These are phyloP conservation scores for Auriscalpium orientale DNA, from an alignment of 768 basidiomycete species.

Conservation along the genomic window DNA sequence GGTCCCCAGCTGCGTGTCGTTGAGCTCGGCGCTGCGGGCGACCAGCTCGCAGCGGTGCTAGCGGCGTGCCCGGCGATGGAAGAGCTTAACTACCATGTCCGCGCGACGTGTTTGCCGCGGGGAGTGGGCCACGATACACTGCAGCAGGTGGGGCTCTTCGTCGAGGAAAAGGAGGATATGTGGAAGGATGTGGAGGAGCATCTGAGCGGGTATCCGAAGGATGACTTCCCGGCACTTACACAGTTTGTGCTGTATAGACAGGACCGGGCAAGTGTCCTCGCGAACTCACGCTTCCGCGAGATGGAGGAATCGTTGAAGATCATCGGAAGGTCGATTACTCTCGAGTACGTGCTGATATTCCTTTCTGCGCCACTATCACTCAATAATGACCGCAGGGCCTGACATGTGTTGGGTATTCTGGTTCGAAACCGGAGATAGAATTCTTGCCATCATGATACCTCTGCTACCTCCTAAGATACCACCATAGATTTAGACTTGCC, in stretches of 20 bases:
- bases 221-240: neutral
- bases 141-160: constrained; percentile 2
- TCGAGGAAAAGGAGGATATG: neutral
- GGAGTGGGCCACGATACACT: constrained; percentile 1
- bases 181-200: neutral
- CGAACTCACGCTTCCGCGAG: neutral
- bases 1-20: neutral
- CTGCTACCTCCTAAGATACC: too few species aligned
- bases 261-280: neutral
- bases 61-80: constrained; percentile 4
- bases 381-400: too few species aligned
- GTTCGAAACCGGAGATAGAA: too few species aligned
- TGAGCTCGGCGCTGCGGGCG: neutral
- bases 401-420: too few species aligned
- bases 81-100: constrained; percentile 5
- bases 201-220: neutral
- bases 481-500: too few species aligned
- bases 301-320: neutral
- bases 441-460: too few species aligned
- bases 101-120: neutral
- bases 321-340: too few species aligned
- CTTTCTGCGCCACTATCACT: too few species aligned
- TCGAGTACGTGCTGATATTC: neutral
- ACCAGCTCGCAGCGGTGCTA: neutral
- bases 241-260: neutral